phyloP scores from a whole-genome alignment of 225 moss, liverwort and hornwort genomes.

The Neckera pumila region DNA sequence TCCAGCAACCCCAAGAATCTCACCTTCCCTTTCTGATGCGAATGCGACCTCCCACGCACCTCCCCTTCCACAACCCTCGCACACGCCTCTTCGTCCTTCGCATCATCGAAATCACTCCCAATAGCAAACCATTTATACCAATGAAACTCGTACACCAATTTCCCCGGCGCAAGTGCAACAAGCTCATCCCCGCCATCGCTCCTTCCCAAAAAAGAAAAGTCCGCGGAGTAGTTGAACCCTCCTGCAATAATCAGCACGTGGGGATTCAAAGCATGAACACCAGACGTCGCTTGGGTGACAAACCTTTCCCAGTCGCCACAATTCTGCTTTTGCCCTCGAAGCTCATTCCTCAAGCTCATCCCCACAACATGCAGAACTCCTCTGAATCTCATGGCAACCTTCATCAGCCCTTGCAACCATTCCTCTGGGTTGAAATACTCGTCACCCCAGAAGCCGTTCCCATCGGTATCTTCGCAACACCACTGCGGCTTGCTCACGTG shows the following conservation, averaged over 20 bases:
- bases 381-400: not conserved
- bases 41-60: not conserved
- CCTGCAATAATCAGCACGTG: constrained; percentile 9
- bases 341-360: constrained; percentile 42
- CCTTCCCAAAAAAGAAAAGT: not conserved
- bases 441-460: constrained; percentile 49
- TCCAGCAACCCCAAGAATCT: not conserved
- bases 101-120: not conserved
- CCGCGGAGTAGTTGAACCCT: constrained; percentile 18
- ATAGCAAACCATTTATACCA: constrained; percentile 30
- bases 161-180: not conserved
- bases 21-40: not conserved
- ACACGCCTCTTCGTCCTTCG: not conserved
- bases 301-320: not conserved
- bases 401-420: constrained; percentile 14
- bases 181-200: not conserved
- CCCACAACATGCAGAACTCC: not conserved
- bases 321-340: not conserved
- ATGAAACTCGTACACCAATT: constrained; percentile 41
- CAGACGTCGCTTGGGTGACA: not conserved
- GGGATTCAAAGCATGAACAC: not conserved
- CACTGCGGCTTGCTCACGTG: constrained; percentile 43
- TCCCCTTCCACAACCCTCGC: constrained; percentile 1
- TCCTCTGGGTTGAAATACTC: constrained; percentile 4
- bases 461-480: constrained; percentile 29